These are phyloP conservation scores for Pseudogymnoascus sp. DNA, from an alignment of 2,329 filamentous ascomycete genomes.

Conservation along the genomic window DNA sequence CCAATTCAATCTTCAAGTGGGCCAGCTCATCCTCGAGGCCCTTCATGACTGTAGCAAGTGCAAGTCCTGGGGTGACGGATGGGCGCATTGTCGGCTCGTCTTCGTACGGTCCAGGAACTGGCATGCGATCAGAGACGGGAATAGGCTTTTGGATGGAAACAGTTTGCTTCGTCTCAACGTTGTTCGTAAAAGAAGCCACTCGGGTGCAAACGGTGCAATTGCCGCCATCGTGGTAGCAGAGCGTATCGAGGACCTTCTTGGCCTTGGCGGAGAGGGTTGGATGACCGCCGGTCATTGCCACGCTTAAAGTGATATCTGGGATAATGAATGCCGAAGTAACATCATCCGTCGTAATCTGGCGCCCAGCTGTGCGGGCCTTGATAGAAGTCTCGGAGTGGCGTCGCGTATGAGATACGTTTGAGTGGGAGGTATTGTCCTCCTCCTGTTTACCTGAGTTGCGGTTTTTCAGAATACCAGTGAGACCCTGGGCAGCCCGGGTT, in stretches of 20 bases:
- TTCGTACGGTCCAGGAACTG: constrained; percentile 33
- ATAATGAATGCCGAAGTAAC: constrained; percentile 53
- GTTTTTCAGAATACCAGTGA: constrained; percentile 11
- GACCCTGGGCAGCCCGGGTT: neutral
- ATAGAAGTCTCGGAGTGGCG: constrained; percentile 22
- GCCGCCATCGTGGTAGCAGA: constrained; percentile 46
- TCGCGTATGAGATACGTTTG: constrained; percentile 14
- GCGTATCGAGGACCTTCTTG: constrained; percentile 42
- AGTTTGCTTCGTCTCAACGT: constrained; percentile 38
- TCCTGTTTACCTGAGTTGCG: neutral
- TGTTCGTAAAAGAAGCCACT: constrained; percentile 36
- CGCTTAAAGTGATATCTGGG: constrained; percentile 48
- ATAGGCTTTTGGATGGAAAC: constrained; percentile 56
- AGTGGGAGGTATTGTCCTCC: neutral
- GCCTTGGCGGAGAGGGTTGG: constrained; percentile 44
- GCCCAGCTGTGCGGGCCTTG: constrained; percentile 27
- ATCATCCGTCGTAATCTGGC: constrained; percentile 36
- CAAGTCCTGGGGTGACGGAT: constrained; percentile 18
- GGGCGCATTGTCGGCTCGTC: constrained; percentile 54
- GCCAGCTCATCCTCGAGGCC: constrained; percentile 69
- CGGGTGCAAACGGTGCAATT: constrained; percentile 52
- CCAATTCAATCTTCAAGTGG: constrained; percentile 65
- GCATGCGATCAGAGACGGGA: constrained; percentile 54
- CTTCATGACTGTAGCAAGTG: constrained; percentile 75
- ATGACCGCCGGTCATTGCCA: constrained; percentile 28